Conservation (phyloP, 148 eudicot genomes). For the Talinum fruticosum region DNA sequence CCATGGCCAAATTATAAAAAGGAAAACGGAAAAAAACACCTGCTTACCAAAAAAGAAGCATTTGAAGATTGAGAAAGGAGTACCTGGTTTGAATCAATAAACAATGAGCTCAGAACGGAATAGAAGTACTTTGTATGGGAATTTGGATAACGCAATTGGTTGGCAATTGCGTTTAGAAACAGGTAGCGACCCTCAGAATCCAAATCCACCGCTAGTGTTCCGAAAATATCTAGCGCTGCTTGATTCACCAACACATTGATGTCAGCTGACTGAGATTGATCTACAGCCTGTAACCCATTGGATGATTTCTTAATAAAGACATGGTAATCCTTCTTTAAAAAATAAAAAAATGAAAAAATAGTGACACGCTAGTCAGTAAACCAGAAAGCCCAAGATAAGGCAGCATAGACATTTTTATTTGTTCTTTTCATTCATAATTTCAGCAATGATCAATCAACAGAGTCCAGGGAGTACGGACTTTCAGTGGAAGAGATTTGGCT, state of each 20-base stretch:
- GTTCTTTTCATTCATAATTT: no score
- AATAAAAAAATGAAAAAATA: no score
- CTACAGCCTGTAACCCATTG: no score
- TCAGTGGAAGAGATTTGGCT: no score
- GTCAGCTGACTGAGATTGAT: slow-evolving; percentile 54
- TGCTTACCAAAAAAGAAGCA: neutral
- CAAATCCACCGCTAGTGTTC: slow-evolving; percentile 58
- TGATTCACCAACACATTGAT: slow-evolving; percentile 40
- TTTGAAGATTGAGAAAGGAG: neutral
- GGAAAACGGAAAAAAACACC: neutral
- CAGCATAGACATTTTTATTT: no score
- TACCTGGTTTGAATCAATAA: slow-evolving; percentile 81
- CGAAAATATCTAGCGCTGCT: slow-evolving; percentile 77
- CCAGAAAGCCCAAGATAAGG: no score
- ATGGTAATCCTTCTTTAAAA: no score
- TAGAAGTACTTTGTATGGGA: slow-evolving; percentile 93
- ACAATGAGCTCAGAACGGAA: slow-evolving; percentile 64
- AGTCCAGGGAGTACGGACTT: no score
- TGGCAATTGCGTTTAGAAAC: slow-evolving; percentile 82
- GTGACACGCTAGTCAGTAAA: no score
- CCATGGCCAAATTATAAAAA: no score
- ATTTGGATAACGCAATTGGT: slow-evolving; percentile 94
- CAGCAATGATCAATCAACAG: no score
- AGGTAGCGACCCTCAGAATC: slow-evolving; percentile 95
- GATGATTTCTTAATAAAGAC: no score